Conservation (phyloP, 805 yeast genomes). For the Saturnispora dispora region DNA sequence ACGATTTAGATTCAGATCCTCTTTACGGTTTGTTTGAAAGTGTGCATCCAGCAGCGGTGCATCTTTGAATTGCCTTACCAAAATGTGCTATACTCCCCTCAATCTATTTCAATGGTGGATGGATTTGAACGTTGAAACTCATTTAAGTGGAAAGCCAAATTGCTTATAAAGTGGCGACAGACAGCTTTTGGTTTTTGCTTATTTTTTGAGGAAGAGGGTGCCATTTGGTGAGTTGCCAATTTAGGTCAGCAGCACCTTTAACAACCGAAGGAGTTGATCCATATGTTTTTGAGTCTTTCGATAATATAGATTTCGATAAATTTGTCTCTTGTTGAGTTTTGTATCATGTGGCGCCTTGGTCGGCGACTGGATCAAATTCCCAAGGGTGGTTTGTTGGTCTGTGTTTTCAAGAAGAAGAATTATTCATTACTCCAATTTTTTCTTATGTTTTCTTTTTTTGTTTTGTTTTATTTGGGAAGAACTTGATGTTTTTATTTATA, state of each 20-base stretch:
- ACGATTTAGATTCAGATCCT: conserved; percentile 1
- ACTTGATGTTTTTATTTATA: not conserved
- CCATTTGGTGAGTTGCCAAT: not conserved
- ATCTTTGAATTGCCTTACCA: not conserved
- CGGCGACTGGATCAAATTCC: not conserved
- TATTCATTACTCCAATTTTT: not conserved
- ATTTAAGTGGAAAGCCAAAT: not conserved
- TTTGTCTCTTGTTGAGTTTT: not conserved
- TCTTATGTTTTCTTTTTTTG: not conserved
- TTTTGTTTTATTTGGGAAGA: not conserved
- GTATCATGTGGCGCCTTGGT: conserved; percentile 6
- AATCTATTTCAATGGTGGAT: not conserved
- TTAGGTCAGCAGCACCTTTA: conserved; percentile 35
- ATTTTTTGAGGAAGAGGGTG: not conserved
- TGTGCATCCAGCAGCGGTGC: conserved; percentile 36
- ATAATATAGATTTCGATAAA: conserved; percentile 7
- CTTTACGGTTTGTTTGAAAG: conserved; percentile 27
- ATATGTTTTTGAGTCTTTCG: conserved; percentile 27
- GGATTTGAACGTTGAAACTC: not conserved
- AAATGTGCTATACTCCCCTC: not conserved
- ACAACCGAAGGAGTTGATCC: conserved; percentile 23
- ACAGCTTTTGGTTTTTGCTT: not conserved
- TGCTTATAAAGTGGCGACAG: not conserved
- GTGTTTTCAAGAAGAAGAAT: not conserved
- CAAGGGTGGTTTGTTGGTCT: not conserved